phyloP scores from a whole-genome alignment of 2,329 filamentous ascomycete genomes.

The Monosporascus sp. region DNA sequence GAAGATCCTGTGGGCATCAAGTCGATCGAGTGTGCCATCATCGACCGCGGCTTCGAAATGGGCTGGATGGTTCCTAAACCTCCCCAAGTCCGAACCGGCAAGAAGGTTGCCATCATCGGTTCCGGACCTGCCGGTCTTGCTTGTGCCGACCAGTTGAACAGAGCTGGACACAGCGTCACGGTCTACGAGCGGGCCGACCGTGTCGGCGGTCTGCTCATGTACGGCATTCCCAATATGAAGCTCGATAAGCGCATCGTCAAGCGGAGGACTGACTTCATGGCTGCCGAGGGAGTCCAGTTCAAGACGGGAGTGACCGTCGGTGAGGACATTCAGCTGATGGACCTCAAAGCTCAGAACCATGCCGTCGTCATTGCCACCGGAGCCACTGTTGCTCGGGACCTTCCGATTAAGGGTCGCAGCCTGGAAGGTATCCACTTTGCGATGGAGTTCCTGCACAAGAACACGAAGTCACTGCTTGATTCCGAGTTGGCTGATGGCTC shows the following conservation, averaged over 20 bases:
- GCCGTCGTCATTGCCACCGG: conserved; percentile 89
- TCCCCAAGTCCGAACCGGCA: conserved; percentile 76
- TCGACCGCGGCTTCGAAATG: conserved; percentile 95
- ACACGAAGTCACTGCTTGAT: conserved; percentile 95
- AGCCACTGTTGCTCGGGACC: conserved; percentile 86
- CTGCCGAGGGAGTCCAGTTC: conserved; percentile 78
- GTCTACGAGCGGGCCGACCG: conserved; percentile 92
- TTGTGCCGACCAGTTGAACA: conserved; percentile 89
- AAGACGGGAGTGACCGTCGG: conserved; percentile 74
- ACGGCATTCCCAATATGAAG: conserved; percentile 99
- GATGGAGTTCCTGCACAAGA: conserved; percentile 96
- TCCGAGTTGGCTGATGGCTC: conserved; percentile 76
- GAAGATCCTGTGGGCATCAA: conserved; percentile 98
- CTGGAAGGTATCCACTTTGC: conserved; percentile 90
- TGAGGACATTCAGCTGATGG: conserved; percentile 65
- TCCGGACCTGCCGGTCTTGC: conserved; percentile 90
- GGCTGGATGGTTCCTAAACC: conserved; percentile 91
- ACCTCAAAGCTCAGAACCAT: conserved; percentile 69
- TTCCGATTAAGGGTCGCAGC: conserved; percentile 84
- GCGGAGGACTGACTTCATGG: conserved; percentile 92
- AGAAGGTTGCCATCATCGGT: conserved; percentile 82
- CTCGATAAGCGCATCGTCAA: conserved; percentile 97
- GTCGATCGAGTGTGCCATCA: conserved; percentile 96
- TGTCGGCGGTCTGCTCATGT: conserved; percentile 89
- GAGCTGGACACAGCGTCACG: conserved; percentile 80